These are phyloP conservation scores for Globisporangium nagaii DNA, from an alignment of 352 stramenopile species.

Conservation along the genomic window DNA sequence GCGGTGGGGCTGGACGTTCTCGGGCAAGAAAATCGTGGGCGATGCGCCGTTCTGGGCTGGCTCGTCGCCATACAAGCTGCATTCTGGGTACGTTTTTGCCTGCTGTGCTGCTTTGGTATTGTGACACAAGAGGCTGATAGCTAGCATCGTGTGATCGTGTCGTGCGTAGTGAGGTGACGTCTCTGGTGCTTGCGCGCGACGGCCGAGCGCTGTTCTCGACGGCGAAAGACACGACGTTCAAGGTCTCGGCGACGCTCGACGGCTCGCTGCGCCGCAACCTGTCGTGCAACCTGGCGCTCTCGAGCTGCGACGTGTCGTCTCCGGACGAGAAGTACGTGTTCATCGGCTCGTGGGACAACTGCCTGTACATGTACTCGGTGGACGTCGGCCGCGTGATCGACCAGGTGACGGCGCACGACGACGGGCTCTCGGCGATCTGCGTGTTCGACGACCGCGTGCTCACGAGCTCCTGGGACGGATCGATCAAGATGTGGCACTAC, in stretches of 20 bases:
- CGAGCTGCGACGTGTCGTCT: slow-evolving; percentile 75
- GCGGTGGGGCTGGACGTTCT: slow-evolving; percentile 73
- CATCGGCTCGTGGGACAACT: slow-evolving; percentile 78
- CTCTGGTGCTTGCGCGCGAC: slow-evolving; percentile 53
- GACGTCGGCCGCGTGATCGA: slow-evolving; percentile 77
- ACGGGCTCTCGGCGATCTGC: slow-evolving; percentile 67
- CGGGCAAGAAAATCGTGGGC: slow-evolving; percentile 20
- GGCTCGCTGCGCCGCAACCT: slow-evolving; percentile 58
- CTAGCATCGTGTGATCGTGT: too few relatives aligned
- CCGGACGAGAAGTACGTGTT: slow-evolving; percentile 82
- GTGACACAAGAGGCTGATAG: too few relatives aligned
- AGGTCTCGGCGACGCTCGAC: slow-evolving; percentile 63
- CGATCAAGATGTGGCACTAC: slow-evolving; percentile 80
- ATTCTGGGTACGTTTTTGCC: slow-evolving; percentile 44
- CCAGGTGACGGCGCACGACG: slow-evolving; percentile 75
- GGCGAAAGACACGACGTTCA: slow-evolving; percentile 71
- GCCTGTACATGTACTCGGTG: slow-evolving; percentile 86
- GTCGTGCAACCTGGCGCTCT: slow-evolving; percentile 74
- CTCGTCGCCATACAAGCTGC: slow-evolving; percentile 60
- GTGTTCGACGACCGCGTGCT: slow-evolving; percentile 73
- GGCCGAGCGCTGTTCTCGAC: slow-evolving; percentile 65
- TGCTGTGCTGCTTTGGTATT: background rate
- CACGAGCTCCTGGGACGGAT: slow-evolving; percentile 70
- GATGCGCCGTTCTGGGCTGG: slow-evolving; percentile 57
- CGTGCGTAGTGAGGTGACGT: slow-evolving; percentile 58